Evolutionary conservation across 1,284 basidiomycete species (phyloP).

Genomic region (Lentinula novae-zelandiae): DNA sequence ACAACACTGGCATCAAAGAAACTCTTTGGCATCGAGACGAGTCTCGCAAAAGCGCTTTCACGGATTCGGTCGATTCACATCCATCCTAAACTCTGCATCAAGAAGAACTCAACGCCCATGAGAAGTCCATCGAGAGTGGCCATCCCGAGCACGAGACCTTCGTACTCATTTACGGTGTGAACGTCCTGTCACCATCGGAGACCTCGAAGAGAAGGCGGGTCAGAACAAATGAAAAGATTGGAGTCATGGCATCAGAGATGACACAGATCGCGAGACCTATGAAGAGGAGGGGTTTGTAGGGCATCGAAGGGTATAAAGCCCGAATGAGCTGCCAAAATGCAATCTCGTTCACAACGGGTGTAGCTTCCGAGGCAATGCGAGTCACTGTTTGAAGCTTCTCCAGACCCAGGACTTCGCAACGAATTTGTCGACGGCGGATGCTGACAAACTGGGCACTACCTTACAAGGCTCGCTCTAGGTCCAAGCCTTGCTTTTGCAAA

Average conservation of each 20-base stretch:
- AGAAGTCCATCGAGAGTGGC: constrained; percentile 76
- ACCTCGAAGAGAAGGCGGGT: constrained; percentile 80
- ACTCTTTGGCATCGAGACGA: constrained; percentile 84
- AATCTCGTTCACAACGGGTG: constrained; percentile 15
- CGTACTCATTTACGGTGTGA: constrained; percentile 64
- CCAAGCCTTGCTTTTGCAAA: constrained; percentile 28
- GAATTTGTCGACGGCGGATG: constrained; percentile 22
- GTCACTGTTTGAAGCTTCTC: constrained; percentile 14
- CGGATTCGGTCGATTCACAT: constrained; percentile 64
- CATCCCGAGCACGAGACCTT: too few species aligned
- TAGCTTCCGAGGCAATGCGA: constrained; percentile 17
- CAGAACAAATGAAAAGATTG: constrained; percentile 88
- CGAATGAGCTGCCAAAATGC: constrained; percentile 48
- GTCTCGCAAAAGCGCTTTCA: constrained; percentile 47
- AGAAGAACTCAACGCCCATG: constrained; percentile 69
- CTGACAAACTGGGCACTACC: constrained; percentile 31
- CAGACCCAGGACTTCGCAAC: constrained; percentile 26
- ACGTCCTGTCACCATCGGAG: constrained; percentile 61
- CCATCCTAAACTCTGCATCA: constrained; percentile 74
- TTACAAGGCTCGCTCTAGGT: constrained; percentile 39
- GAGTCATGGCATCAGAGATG: constrained; percentile 78
- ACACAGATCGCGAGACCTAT: constrained; percentile 68
- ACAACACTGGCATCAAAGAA: constrained; percentile 71
- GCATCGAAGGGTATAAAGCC: constrained; percentile 70
- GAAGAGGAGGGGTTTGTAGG: constrained; percentile 60